Evolutionary conservation across 306 rosid species (phyloP).

Genomic region (Elaeagnus macrophylla): DNA sequence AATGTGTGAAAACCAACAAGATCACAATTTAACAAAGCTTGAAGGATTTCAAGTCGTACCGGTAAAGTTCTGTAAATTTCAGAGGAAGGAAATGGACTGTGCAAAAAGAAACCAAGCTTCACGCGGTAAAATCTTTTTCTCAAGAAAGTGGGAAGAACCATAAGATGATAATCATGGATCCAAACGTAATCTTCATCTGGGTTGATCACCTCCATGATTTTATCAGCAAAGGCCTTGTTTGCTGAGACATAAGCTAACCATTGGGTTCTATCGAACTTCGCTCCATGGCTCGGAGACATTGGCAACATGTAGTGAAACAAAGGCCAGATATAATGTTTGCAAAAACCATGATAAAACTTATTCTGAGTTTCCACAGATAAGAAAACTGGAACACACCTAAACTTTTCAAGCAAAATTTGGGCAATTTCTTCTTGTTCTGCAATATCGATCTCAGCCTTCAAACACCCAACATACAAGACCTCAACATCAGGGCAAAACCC

Average conservation of each 20-base stretch:
- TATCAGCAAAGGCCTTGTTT: constrained; percentile 52
- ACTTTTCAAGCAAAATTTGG: constrained; percentile 25
- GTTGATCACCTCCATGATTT: constrained; percentile 49
- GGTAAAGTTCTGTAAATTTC: constrained; percentile 59
- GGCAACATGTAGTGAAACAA: constrained; percentile 74
- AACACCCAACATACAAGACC: constrained; percentile 53
- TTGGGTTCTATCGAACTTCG: constrained; percentile 40
- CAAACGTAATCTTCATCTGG: constrained; percentile 60
- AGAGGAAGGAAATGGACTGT: constrained; percentile 51
- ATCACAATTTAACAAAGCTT: constrained; percentile 52
- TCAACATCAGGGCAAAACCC: constrained; percentile 40
- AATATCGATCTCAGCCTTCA: constrained; percentile 38
- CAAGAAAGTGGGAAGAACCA: constrained; percentile 52
- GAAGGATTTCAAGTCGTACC: constrained; percentile 45
- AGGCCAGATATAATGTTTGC: constrained; percentile 82
- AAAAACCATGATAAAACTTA: constrained; percentile 57
- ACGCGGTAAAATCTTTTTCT: constrained; percentile 42
- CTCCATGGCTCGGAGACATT: constrained; percentile 39
- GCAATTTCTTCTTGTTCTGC: constrained; percentile 46
- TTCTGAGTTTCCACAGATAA: constrained; percentile 24
- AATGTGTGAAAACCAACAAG: constrained; percentile 64
- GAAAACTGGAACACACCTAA: constrained; percentile 60
- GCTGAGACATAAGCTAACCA: constrained; percentile 59
- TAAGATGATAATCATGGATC: constrained; percentile 72
- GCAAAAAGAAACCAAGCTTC: constrained; percentile 58